phyloP scores from a whole-genome alignment of 495 filamentous ascomycete species.

The Oidiodendron maius region DNA sequence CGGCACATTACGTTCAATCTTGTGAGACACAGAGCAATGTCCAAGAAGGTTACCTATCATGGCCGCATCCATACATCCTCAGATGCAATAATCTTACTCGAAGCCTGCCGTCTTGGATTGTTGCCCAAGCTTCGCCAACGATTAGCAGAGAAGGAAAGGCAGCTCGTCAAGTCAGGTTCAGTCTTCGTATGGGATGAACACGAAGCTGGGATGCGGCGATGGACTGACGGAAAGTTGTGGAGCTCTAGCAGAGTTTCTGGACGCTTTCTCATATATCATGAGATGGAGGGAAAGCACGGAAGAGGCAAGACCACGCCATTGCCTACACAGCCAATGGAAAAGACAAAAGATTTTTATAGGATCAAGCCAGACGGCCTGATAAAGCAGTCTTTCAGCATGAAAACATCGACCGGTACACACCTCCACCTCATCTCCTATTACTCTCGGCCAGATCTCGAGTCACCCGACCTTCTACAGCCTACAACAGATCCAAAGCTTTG shows the following conservation, averaged over 20 bases:
- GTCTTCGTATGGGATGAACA: conserved; percentile 99
- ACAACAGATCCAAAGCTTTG: conserved; percentile 71
- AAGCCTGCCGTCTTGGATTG: conserved; percentile 86
- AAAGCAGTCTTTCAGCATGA: conserved; percentile 99
- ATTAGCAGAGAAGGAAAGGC: conserved; percentile 93
- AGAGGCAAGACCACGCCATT: conserved; percentile 56
- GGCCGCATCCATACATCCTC: conserved; percentile 85
- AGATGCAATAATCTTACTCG: conserved; percentile 96
- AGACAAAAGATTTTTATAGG: conserved; percentile 87
- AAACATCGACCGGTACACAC: conserved; percentile 81
- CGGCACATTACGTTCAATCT: no score
- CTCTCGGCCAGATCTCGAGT: conserved; percentile 62
- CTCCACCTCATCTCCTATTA: conserved; percentile 97
- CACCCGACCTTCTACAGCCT: conserved; percentile 67
- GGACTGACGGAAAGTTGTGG: conserved; percentile 99
- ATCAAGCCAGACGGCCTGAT: conserved; percentile 96
- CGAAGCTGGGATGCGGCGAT: conserved; percentile 95
- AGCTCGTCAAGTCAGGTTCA: conserved; percentile 88
- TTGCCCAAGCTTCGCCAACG: conserved; percentile 88
- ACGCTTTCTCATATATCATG: conserved; percentile 94
- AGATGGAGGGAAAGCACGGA: conserved; percentile 96
- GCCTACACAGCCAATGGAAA: conserved; percentile 65
- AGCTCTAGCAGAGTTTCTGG: conserved; percentile 96
- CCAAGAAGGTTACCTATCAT: conserved; percentile 94
- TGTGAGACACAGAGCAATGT: no score